A percentile compares a stretch with the other conserved stretches of the same genome.
phyloP scores from a whole-genome alignment of 257 asterid genomes.

The Solanum piurae region DNA sequence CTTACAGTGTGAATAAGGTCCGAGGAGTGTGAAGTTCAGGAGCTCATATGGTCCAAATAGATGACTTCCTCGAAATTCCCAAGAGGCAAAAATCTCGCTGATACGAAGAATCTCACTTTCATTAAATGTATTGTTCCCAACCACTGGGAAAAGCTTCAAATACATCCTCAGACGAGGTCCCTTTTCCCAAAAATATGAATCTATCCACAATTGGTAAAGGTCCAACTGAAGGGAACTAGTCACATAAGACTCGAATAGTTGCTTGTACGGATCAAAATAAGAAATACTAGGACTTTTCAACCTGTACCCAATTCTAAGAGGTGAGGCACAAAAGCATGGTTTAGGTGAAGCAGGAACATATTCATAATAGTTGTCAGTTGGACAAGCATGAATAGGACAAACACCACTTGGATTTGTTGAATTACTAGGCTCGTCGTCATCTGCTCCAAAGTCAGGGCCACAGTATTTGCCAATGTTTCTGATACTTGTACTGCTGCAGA shows the following conservation, averaged over 20 bases:
- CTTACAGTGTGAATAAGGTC: conserved; percentile 37
- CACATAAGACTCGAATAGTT: conserved; percentile 17
- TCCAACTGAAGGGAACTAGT: conserved; percentile 19
- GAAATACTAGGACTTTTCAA: conserved; percentile 45
- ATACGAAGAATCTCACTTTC: conserved; percentile 26
- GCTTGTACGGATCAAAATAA: conserved; percentile 25
- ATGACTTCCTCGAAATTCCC: conserved; percentile 23
- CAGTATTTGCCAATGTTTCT: conserved; percentile 22
- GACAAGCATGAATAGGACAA: conserved; percentile 32
- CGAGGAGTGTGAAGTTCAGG: conserved; percentile 39
- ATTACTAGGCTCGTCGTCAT: conserved; percentile 2
- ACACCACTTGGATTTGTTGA: conserved; percentile 1
- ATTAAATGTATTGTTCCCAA: conserved; percentile 21
- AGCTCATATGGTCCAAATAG: conserved; percentile 45
- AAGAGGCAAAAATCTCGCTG: conserved; percentile 18
- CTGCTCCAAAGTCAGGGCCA: conserved; percentile 12
- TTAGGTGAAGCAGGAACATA: conserved; percentile 27
- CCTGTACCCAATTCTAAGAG: conserved; percentile 37
- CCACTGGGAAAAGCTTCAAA: conserved; percentile 33
- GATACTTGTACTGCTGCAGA: conserved; percentile 20
- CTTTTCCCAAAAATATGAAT: conserved; percentile 29
- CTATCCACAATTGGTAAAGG: conserved; percentile 25
- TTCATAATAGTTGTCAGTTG: conserved; percentile 28
- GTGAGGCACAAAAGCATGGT: conserved; percentile 44
- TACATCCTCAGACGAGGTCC: conserved; percentile 44